These are phyloP conservation scores for Axilococcus clingmanii DNA, from an alignment of 139 green algal species.

Conservation along the genomic window DNA sequence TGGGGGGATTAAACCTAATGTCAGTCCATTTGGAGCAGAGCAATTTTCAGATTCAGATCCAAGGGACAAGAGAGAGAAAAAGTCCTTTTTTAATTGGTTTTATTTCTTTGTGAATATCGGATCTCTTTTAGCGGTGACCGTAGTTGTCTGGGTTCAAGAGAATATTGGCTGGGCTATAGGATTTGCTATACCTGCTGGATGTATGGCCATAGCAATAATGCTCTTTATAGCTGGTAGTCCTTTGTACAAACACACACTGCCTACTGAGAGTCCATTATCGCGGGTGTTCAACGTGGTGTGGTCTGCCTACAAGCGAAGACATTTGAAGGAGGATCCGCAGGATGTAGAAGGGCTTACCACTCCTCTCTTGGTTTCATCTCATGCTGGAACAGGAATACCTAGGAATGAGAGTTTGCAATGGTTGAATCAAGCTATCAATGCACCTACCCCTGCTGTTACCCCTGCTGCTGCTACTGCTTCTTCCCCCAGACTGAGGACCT, in stretches of 20 bases:
- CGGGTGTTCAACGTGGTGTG: constrained; percentile 68
- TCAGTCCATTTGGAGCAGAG: constrained; percentile 92
- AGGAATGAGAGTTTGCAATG: constrained; percentile 1
- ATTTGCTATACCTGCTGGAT: constrained; percentile 73
- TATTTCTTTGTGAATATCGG: constrained; percentile 96
- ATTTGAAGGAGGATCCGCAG: constrained; percentile 36
- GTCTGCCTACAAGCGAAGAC: no score
- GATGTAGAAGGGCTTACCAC: neutral
- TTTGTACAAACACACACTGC: constrained; percentile 52
- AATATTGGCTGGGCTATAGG: constrained; percentile 74
- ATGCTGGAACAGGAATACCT: neutral
- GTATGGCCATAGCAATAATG: constrained; percentile 68
- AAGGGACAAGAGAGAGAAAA: constrained; percentile 69
- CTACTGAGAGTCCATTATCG: constrained; percentile 70
- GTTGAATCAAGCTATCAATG: no score
- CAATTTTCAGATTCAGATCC: constrained; percentile 83
- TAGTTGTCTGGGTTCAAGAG: constrained; percentile 46
- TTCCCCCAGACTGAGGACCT: constrained; percentile 14
- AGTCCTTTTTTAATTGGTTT: constrained; percentile 96
- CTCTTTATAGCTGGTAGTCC: constrained; percentile 54
- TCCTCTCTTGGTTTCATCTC: neutral
- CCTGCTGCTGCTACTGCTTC: constrained; percentile 1
- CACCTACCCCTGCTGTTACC: no score
- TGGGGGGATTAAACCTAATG: constrained; percentile 97
- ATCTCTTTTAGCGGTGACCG: constrained; percentile 67